Percentiles rank a stretch among this genome's conserved stretches.
phyloP scores from a whole-genome alignment of 331 rosid species.

The Spiraea crenata region DNA sequence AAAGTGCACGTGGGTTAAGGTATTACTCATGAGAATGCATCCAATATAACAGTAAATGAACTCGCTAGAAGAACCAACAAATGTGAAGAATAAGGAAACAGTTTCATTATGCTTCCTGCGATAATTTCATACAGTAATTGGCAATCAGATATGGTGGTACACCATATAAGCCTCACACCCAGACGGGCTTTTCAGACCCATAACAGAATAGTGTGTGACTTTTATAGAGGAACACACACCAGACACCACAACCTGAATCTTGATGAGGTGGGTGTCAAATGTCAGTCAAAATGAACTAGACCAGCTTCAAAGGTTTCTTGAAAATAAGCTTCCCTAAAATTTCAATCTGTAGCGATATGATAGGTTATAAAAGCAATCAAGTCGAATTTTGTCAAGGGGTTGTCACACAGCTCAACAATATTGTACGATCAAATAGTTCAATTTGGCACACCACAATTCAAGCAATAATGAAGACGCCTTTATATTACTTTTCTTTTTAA shows the following conservation, averaged over 20 bases:
- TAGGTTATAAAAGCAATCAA: neutral
- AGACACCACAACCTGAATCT: slow-evolving; percentile 10
- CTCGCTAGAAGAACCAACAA: neutral
- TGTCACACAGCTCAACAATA: neutral
- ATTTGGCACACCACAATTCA: neutral
- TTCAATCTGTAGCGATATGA: neutral
- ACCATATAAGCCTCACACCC: slow-evolving; percentile 3
- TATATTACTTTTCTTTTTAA: no score
- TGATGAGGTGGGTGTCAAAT: slow-evolving; percentile 8
- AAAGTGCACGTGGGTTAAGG: neutral
- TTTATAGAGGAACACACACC: neutral
- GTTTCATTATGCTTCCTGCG: neutral
- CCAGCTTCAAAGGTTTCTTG: slow-evolving; percentile 10
- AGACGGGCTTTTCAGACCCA: slow-evolving; percentile 4
- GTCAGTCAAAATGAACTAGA: neutral
- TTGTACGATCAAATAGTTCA: no score
- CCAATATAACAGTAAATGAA: neutral
- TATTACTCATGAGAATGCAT: neutral
- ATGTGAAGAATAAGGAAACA: neutral
- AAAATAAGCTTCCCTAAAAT: neutral
- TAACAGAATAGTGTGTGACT: neutral
- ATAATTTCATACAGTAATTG: neutral
- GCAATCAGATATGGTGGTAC: neutral
- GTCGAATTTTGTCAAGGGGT: neutral
- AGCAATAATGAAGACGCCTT: neutral